Base-by-base conservation (phyloP, 352 stramenopile genomes). In the Pythium pyrilobum region DNA sequence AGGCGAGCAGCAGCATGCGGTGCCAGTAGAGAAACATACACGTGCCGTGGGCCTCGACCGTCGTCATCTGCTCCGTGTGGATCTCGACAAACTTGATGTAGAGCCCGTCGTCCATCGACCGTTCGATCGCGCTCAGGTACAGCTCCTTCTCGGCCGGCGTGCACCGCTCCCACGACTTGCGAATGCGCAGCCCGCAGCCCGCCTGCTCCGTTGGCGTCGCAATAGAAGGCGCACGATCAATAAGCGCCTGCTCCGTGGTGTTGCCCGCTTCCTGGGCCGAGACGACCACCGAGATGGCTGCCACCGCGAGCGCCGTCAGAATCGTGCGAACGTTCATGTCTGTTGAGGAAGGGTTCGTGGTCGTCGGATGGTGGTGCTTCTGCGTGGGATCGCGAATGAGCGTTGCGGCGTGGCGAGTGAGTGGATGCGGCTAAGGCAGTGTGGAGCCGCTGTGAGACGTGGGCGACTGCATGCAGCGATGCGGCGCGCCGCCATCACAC, bases 11-110 rank as follows among this genome's bases (percentile, higher is more conserved):
- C 51, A 95, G 57, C 31, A 76, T 39, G 23, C 85, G 85, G 56
- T 95, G 85, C 85, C 85, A 95, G 53, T 90, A 94, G 52, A 94
- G 33, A 46, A 95, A 95, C 78, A 94, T 92, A 56, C 83, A 93
- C 59, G 81, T 94, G 40, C 78, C 74, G 57, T 95, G 85, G 16
- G 85, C 85, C 64, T 95, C 83, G 0, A 58, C 50, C 0, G 79
- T 84, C 40, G 78, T 90, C 80, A 92, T 89, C 52, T 81, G 70
- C 67, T 95, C 78, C 41, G 78, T 89, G 63, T 95, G 85, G 59
- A 94, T 85, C 66, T 92, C 78, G 18, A 93, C 73, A 41, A 95
- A 95, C 55, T 87, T 87, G 62, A 92, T 84, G 55, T 95, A 92
- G 40, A 84, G 72, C 11, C 83, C 83, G 42, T 86, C 64, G 48